phyloP scores from a whole-genome alignment of 176 grass and related monocot species.

The Hordeum marinum region DNA sequence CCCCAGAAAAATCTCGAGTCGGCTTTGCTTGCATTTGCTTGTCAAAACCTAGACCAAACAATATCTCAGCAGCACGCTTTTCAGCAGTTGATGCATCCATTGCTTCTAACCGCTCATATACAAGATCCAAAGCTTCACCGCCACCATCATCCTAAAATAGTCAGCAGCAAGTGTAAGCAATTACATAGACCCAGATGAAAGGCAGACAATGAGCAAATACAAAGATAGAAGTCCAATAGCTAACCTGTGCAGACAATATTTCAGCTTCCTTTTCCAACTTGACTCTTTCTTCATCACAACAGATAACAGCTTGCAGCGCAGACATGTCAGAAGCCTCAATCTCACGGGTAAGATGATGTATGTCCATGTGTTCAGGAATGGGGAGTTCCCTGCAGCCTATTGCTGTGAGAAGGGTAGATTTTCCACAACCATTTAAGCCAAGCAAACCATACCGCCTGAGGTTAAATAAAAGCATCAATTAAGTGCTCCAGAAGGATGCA shows the following conservation, averaged over 20 bases:
- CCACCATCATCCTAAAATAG: constrained; percentile 66
- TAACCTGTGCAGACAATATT: constrained; percentile 58
- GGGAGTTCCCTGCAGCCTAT: constrained; percentile 86
- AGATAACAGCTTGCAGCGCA: constrained; percentile 72
- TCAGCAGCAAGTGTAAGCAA: not conserved
- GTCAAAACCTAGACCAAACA: constrained; percentile 87
- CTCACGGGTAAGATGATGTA: constrained; percentile 74
- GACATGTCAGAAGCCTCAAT: constrained; percentile 99
- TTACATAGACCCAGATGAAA: not conserved
- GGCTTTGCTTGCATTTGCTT: constrained; percentile 89
- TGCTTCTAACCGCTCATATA: constrained; percentile 81
- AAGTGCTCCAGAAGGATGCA: not conserved
- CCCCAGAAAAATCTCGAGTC: constrained; percentile 90
- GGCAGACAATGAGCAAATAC: not conserved
- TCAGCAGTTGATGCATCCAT: constrained; percentile 78
- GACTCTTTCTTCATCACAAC: constrained; percentile 91
- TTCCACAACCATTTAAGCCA: constrained; percentile 94
- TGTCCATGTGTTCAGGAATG: constrained; percentile 98
- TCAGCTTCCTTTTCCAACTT: constrained; percentile 92
- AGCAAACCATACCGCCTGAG: constrained; percentile 89
- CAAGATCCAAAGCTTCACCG: constrained; percentile 65
- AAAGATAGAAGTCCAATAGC: not conserved
- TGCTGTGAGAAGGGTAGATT: constrained; percentile 87
- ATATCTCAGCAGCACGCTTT: constrained; percentile 79
- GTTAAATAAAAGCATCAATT: constrained; percentile 14